Evolutionary conservation across 805 yeast genomes (phyloP).

Genomic region (Cephaloascus fragrans): DNA sequence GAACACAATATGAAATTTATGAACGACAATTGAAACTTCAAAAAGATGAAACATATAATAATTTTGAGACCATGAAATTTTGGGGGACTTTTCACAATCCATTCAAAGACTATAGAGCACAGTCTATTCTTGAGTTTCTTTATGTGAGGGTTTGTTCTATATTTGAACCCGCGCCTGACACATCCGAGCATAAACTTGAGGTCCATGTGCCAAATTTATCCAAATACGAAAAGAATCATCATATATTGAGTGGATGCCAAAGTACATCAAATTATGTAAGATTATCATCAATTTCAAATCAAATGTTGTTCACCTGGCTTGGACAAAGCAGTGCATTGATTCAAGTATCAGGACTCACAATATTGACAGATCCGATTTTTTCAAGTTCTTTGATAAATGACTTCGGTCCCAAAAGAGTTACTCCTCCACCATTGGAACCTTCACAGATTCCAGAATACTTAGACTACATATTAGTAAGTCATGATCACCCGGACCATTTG

Average conservation of each 20-base stretch:
- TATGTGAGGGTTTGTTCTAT: constrained; percentile 45
- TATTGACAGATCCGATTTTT: constrained; percentile 83
- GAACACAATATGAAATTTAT: constrained; percentile 45
- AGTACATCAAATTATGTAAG: not conserved
- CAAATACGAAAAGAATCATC: constrained; percentile 16
- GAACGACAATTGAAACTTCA: constrained; percentile 23
- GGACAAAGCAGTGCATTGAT: constrained; percentile 85
- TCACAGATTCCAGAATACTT: constrained; percentile 53
- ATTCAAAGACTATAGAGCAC: constrained; percentile 81
- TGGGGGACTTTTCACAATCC: constrained; percentile 86
- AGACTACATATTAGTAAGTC: constrained; percentile 73
- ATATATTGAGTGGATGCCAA: constrained; percentile 17
- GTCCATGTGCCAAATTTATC: constrained; percentile 14
- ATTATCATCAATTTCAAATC: constrained; percentile 24
- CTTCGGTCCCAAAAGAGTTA: constrained; percentile 80
- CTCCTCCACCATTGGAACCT: constrained; percentile 61
- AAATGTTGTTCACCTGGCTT: constrained; percentile 76
- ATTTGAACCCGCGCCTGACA: too few species aligned
- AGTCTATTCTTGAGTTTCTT: constrained; percentile 79
- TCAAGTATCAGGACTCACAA: constrained; percentile 60
- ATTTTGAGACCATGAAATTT: constrained; percentile 39
- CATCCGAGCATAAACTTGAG: not conserved
- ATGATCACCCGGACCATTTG: constrained; percentile 93
- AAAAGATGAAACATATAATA: constrained; percentile 9
- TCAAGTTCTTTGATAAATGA: constrained; percentile 52